Evolutionary conservation across 140 eudicot species (phyloP).

Genomic region (Cichorium intybus): DNA sequence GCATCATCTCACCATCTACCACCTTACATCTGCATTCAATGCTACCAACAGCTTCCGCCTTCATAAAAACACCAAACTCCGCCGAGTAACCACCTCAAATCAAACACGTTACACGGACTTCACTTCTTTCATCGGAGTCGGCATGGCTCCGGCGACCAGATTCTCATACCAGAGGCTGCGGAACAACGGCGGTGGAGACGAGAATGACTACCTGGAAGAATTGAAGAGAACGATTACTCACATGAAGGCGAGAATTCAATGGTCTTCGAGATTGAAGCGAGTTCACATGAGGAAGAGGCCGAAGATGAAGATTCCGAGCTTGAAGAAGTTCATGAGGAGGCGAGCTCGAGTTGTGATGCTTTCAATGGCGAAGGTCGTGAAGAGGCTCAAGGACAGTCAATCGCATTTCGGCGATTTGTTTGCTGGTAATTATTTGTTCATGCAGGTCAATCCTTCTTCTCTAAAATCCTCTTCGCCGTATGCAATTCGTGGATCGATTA

Average conservation of each 20-base stretch:
- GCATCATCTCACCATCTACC: slow-evolving; percentile 26
- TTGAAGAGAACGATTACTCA: slow-evolving; percentile 29
- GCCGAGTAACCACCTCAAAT: not conserved
- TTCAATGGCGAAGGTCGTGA: slow-evolving; percentile 53
- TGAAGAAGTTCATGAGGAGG: slow-evolving; percentile 46
- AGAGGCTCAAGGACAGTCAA: slow-evolving; percentile 74
- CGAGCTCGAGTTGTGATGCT: slow-evolving; percentile 40
- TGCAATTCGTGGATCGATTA: slow-evolving; percentile 23
- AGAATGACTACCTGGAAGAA: slow-evolving; percentile 17
- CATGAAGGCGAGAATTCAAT: slow-evolving; percentile 23
- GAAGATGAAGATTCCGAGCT: slow-evolving; percentile 60
- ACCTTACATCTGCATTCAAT: slow-evolving; percentile 28
- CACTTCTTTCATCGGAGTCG: not conserved
- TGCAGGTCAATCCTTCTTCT: slow-evolving; percentile 84
- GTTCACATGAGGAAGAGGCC: slow-evolving; percentile 39
- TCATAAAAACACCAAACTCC: slow-evolving; percentile 13
- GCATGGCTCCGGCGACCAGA: slow-evolving; percentile 23
- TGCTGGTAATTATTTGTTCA: slow-evolving; percentile 86
- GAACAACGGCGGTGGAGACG: slow-evolving; percentile 21
- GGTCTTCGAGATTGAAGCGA: slow-evolving; percentile 35
- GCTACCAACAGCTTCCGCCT: slow-evolving; percentile 16
- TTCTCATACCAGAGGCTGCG: slow-evolving; percentile 56
- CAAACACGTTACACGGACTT: slow-evolving; percentile 12
- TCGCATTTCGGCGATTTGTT: slow-evolving; percentile 87
- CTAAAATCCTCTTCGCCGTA: slow-evolving; percentile 32